Percentiles rank a stretch among this genome's conserved stretches.
Evolutionary conservation across 768 basidiomycete species (phyloP).

Genomic region (Panellus pusillus): DNA sequence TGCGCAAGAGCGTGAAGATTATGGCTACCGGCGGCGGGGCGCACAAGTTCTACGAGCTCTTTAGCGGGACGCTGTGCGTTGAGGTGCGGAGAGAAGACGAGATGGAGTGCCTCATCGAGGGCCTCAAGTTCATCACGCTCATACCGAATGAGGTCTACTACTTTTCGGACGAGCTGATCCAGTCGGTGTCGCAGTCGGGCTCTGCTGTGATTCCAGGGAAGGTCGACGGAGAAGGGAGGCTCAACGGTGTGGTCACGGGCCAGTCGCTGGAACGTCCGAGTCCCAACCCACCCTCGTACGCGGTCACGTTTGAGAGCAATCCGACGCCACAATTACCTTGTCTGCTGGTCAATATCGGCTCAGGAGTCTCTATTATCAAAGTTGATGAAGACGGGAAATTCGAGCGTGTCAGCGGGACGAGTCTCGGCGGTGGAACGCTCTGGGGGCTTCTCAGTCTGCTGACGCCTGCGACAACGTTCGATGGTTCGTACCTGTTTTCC

Average conservation of each 20-base stretch:
- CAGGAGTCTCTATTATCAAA: slow-evolving; percentile 96
- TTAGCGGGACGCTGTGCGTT: slow-evolving; percentile 71
- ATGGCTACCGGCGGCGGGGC: slow-evolving; percentile 99
- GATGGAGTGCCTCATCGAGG: slow-evolving; percentile 98
- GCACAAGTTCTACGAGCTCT: slow-evolving; percentile 87
- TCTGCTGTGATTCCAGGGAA: slow-evolving; percentile 7
- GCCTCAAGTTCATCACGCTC: slow-evolving; percentile 91
- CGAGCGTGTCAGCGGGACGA: slow-evolving; percentile 96
- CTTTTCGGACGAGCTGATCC: slow-evolving; percentile 97
- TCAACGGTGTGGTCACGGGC: slow-evolving; percentile 14
- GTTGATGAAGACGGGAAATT: slow-evolving; percentile 94
- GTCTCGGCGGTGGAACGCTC: slow-evolving; percentile 93
- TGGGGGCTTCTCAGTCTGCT: slow-evolving; percentile 95
- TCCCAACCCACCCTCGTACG: slow-evolving; percentile 86
- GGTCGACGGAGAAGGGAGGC: slow-evolving; percentile 1
- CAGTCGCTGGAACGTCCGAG: slow-evolving; percentile 74
- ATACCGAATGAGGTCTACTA: slow-evolving; percentile 98
- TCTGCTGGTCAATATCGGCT: slow-evolving; percentile 96
- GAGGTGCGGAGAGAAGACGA: slow-evolving; percentile 93
- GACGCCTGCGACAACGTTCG: slow-evolving; percentile 94
- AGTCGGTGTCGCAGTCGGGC: slow-evolving; percentile 44
- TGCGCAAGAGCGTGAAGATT: slow-evolving; percentile 92
- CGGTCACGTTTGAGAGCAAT: slow-evolving; percentile 82
- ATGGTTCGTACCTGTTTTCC: slow-evolving; percentile 63
- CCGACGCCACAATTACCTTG: slow-evolving; percentile 92